Evolutionary conservation across 257 asterid genomes (phyloP).

Genomic region (Echites panduratus): DNA sequence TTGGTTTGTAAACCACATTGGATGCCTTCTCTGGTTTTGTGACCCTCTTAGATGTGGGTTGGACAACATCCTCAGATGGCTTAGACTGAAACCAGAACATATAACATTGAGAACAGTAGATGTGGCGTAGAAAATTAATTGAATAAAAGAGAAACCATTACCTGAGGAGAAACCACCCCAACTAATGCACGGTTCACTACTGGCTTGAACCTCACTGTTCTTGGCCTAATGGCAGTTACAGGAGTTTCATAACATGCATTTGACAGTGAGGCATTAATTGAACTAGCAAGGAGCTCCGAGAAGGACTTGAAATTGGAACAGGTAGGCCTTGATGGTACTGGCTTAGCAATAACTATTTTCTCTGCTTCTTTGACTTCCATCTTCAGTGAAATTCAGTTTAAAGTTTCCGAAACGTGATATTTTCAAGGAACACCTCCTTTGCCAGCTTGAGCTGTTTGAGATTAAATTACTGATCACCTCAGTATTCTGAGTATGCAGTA

Average conservation of each 20-base stretch:
- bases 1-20: slow-evolving; percentile 59
- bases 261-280: slow-evolving; percentile 39
- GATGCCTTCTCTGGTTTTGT: slow-evolving; percentile 27
- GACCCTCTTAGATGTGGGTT: slow-evolving; percentile 23
- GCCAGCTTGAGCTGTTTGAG: slow-evolving; percentile 1
- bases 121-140: neutral
- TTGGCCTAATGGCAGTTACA: slow-evolving; percentile 54
- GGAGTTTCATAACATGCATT: slow-evolving; percentile 29
- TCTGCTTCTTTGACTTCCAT: slow-evolving; percentile 49
- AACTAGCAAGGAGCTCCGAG: slow-evolving; percentile 44
- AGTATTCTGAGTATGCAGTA: neutral
- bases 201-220: slow-evolving; percentile 54
- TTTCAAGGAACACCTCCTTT: neutral
- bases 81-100: slow-evolving; percentile 35
- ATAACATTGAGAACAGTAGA: slow-evolving; percentile 5
- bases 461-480: neutral
- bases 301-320: slow-evolving; percentile 43
- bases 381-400: slow-evolving; percentile 11
- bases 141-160: slow-evolving; percentile 6
- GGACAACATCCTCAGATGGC: slow-evolving; percentile 25
- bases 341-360: slow-evolving; percentile 54
- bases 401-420: neutral
- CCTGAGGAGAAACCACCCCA: slow-evolving; percentile 22
- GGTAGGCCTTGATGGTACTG: slow-evolving; percentile 75
- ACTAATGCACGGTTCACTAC: slow-evolving; percentile 13